Conservation (phyloP, 2,329 filamentous ascomycete species). For the Chaetomium sp. region DNA sequence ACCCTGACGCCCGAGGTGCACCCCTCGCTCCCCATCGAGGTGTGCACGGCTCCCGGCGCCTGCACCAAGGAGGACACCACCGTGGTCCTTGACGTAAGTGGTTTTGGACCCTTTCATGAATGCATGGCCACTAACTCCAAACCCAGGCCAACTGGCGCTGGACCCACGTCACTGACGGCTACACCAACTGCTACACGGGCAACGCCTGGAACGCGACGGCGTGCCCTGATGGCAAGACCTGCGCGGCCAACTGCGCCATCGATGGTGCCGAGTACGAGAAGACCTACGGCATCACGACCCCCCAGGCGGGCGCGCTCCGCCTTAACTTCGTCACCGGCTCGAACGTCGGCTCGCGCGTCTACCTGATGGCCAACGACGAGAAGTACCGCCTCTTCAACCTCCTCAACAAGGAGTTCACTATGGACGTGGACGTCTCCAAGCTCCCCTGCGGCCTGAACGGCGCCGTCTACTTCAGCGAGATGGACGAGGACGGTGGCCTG, state of each 20-base stretch:
- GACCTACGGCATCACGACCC: slow-evolving; percentile 52
- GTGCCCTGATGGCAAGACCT: slow-evolving; percentile 47
- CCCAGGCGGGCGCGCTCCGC: slow-evolving; percentile 47
- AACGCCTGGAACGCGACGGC: slow-evolving; percentile 41
- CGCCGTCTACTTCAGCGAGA: slow-evolving; percentile 59
- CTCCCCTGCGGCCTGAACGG: slow-evolving; percentile 67
- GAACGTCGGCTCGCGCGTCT: slow-evolving; percentile 53
- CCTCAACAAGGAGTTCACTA: slow-evolving; percentile 62
- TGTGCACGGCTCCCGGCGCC: slow-evolving; percentile 47
- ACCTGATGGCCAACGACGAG: slow-evolving; percentile 57
- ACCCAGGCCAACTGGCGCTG: slow-evolving; percentile 52
- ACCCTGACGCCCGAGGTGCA: slow-evolving; percentile 47
- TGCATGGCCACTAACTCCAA: not conserved
- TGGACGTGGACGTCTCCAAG: slow-evolving; percentile 64
- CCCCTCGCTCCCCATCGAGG: slow-evolving; percentile 50
- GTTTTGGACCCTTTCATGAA: not conserved
- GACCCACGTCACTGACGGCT: slow-evolving; percentile 47
- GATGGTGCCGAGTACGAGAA: slow-evolving; percentile 50
- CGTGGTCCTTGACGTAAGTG: slow-evolving; percentile 49
- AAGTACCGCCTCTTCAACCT: slow-evolving; percentile 63
- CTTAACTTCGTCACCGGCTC: slow-evolving; percentile 54
- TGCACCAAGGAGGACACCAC: slow-evolving; percentile 49
- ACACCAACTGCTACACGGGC: slow-evolving; percentile 52
- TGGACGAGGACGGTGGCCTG: slow-evolving; percentile 58
- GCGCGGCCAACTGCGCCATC: slow-evolving; percentile 49